These are phyloP conservation scores for Ramaria sp. DNA, from an alignment of 768 basidiomycete species.

Conservation along the genomic window DNA sequence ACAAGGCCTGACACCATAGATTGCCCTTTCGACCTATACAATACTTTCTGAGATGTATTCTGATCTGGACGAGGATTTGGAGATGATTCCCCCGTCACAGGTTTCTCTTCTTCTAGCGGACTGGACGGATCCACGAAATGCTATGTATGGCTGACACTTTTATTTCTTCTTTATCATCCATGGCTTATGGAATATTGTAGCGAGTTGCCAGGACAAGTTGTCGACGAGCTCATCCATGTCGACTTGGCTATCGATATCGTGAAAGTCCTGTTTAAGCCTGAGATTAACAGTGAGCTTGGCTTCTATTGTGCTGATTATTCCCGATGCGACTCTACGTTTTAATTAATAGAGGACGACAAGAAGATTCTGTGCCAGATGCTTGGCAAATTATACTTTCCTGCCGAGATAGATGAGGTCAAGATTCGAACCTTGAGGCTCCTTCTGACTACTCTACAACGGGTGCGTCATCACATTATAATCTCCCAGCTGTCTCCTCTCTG, in stretches of 20 bases:
- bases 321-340: background rate
- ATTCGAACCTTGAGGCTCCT: slow-evolving; percentile 52
- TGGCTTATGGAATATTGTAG: slow-evolving; percentile 18
- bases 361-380: slow-evolving; percentile 57
- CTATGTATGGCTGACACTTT: slow-evolving; percentile 32
- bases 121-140: slow-evolving; percentile 80
- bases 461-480: slow-evolving; percentile 22
- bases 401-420: slow-evolving; percentile 56
- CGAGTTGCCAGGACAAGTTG: slow-evolving; percentile 27
- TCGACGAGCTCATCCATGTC: slow-evolving; percentile 38
- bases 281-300: slow-evolving; percentile 36
- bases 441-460: slow-evolving; percentile 45
- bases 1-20: slow-evolving; percentile 30
- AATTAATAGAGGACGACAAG: slow-evolving; percentile 42
- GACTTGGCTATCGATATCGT: slow-evolving; percentile 50
- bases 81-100: slow-evolving; percentile 63
- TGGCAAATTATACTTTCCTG: slow-evolving; percentile 56
- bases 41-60: slow-evolving; percentile 45
- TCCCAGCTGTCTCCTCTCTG: slow-evolving; percentile 17
- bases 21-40: slow-evolving; percentile 60
- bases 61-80: slow-evolving; percentile 59
- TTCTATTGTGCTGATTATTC: background rate
- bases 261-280: slow-evolving; percentile 35
- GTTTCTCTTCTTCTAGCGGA: slow-evolving; percentile 74
- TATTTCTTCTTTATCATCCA: background rate